Evolutionary conservation across 1,284 basidiomycete species (phyloP).

Genomic region (Heterobasidion annosum): DNA sequence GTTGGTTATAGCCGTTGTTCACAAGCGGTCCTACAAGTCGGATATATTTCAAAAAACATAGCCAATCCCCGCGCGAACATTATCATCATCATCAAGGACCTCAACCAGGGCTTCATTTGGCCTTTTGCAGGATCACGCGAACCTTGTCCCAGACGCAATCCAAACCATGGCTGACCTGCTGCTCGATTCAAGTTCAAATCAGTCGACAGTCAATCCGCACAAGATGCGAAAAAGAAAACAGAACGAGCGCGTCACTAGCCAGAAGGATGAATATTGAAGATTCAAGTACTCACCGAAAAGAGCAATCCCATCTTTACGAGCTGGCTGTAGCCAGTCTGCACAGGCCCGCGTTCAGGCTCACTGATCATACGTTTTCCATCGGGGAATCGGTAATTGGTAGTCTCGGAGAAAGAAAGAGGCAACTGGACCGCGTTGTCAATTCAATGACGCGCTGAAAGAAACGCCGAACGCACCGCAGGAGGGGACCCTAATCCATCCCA

Average conservation of each 20-base stretch:
- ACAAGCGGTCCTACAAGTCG: too few relatives aligned
- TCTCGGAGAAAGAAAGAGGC: not conserved
- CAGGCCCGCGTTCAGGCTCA: not conserved
- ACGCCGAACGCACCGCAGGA: not conserved
- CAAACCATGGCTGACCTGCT: not conserved
- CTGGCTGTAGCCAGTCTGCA: not conserved
- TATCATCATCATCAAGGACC: too few relatives aligned
- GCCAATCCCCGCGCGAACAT: too few relatives aligned
- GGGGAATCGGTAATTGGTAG: not conserved
- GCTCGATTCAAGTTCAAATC: not conserved
- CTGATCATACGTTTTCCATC: not conserved
- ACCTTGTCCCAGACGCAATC: slow-evolving; percentile 1
- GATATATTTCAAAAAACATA: too few relatives aligned
- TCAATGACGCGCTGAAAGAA: not conserved
- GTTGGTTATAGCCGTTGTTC: too few relatives aligned
- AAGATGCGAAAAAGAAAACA: too few relatives aligned
- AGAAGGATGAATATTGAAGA: not conserved
- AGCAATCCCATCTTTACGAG: slow-evolving; percentile 1
- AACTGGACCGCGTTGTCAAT: not conserved
- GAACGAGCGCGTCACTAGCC: not conserved
- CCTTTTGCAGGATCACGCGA: slow-evolving; percentile 1
- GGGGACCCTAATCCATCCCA: not conserved
- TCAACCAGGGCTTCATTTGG: too few relatives aligned
- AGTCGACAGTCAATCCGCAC: too few relatives aligned
- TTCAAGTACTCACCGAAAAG: not conserved